These are phyloP conservation scores for Pyricularia grisea DNA, from an alignment of 2,329 filamentous ascomycete genomes.

Conservation along the genomic window DNA sequence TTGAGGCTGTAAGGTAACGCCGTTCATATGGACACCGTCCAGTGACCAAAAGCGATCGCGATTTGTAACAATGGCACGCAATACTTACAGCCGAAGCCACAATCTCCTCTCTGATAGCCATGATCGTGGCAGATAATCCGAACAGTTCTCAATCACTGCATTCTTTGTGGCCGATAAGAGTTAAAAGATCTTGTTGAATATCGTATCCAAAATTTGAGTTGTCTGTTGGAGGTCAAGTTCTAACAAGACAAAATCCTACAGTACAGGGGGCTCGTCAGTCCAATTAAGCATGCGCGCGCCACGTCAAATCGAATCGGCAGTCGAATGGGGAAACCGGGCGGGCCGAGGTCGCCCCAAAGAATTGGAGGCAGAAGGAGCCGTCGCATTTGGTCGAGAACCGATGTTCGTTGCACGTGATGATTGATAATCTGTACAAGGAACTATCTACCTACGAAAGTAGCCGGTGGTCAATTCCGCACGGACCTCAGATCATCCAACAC, in stretches of 20 bases:
- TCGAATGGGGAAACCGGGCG: neutral
- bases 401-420: neutral
- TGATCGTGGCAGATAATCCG: slow-evolving; percentile 23
- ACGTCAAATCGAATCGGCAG: neutral
- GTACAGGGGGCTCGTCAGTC: neutral
- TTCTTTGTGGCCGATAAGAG: neutral
- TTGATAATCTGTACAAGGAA: neutral
- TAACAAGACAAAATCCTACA: neutral
- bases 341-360: neutral
- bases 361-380: neutral
- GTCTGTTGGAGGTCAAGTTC: neutral
- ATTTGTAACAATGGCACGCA: neutral
- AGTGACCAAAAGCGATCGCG: neutral
- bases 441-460: no score
- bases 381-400: neutral
- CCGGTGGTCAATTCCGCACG: neutral
- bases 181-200: neutral
- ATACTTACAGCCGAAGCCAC: slow-evolving; percentile 66
- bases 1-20: neutral
- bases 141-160: neutral
- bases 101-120: slow-evolving; percentile 89
- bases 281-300: neutral
- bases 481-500: neutral
- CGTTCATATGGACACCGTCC: neutral
- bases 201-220: neutral